Evolutionary conservation across 257 asterid species (phyloP), one percentile per base, ranked within the genome.

Genomic region (Primulina tabacum): DNA sequence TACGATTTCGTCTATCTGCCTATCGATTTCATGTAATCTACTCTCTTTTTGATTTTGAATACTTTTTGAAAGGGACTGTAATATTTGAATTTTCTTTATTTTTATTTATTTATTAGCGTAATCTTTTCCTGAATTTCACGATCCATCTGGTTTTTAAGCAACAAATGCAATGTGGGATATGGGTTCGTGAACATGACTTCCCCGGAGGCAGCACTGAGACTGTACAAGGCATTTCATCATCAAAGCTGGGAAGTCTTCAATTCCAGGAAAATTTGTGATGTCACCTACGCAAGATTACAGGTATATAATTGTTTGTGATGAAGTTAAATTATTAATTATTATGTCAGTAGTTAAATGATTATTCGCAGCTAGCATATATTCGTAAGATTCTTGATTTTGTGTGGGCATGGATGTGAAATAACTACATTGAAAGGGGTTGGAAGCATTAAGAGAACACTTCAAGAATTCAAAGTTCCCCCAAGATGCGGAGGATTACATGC

Each of bases 121-220:
- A n/a, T 34, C 8, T 21, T 38, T 18, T 43, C 7, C 18, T 53
- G 50, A 35, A 53, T 65, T 14, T 33, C 2, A 28, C 57, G 10
- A 6, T 35, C 30, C 28, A 43, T 26, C 30, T 37, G 32, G 33
- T 59, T 63, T n/a, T 24, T 34, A 55, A 80, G 87, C 76, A 94
- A 91, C 88, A 94, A 94, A 66, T 94, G 99, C 87, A 94, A 91
- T 65, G 98, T 94, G 75, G 99, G 99, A 67, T 94, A 94, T 60
- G 99, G 99, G 53, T 94, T 94, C 60, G 99, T 94, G 80, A 94
- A 94, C 85, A 91, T 94, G 99, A 94, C 99, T n/a, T 86, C 97
- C 5, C 97, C 99, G 0, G 87, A 91, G 84, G 99, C 99, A 8
- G 85, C 97, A 3, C 71, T 82, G 63, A 84, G 99, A 58, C 93